phyloP scores from a whole-genome alignment of 2,329 filamentous ascomycete genomes.

The Aspergillus neoniger region DNA sequence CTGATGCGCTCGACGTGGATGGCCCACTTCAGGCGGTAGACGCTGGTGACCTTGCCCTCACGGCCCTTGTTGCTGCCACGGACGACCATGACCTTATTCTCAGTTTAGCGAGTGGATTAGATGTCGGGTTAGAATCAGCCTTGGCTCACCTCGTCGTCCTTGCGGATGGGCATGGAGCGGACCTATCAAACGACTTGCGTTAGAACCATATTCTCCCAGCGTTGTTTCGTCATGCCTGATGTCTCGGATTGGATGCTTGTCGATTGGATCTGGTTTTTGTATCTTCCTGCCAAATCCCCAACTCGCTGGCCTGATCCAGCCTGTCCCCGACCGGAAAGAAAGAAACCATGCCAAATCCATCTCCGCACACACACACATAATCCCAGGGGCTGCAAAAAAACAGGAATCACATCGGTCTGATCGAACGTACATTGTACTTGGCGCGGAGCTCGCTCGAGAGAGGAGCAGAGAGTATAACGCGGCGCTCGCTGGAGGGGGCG shows the following conservation, averaged over 20 bases:
- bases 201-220: constrained; percentile 1
- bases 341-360: not conserved
- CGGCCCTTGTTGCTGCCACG: constrained; percentile 95
- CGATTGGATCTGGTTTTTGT: not conserved
- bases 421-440: constrained; percentile 87
- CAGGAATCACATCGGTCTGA: not conserved
- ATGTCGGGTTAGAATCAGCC: not conserved
- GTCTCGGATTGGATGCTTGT: not conserved
- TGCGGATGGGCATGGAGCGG: constrained; percentile 94
- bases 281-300: not conserved
- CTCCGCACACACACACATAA: not conserved
- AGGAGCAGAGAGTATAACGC: constrained; percentile 94
- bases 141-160: constrained; percentile 72
- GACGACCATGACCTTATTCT: constrained; percentile 69
- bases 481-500: constrained; percentile 85
- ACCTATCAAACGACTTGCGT: constrained; percentile 57
- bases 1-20: constrained; percentile 96
- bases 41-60: constrained; percentile 96
- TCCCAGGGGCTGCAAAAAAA: not conserved
- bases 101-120: not conserved
- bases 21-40: constrained; percentile 98
- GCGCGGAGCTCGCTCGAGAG: constrained; percentile 96
- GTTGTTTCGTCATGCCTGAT: not conserved
- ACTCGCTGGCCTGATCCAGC: not conserved
- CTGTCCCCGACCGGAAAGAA: not conserved